Base-by-base conservation (phyloP, 805 yeast species). In the Kuraishia piskuri region DNA sequence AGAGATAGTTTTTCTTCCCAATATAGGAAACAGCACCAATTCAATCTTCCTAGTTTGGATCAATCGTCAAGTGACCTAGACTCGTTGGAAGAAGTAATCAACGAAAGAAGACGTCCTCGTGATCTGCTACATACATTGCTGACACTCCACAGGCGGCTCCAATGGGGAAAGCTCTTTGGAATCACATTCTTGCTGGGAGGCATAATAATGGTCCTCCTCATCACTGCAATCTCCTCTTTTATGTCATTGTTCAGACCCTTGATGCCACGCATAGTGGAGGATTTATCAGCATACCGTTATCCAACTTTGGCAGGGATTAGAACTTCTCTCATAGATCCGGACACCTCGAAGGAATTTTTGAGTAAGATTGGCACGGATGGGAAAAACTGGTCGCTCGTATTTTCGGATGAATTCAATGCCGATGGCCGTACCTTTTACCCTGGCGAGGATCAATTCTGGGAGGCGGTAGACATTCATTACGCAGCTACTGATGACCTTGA, bases 391-490 rank as follows among this genome's bases (percentile, higher is more conserved):
- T 64, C 71, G 14, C 77, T 91, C 61, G 96, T 87, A 1, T 91
- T 91, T 64, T 84, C 92, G 21, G 97, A 91, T 69, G 97, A 91
- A 69, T 91, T 91, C 72, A 86, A 88, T 61, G 84, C 80, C 14
- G 94, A 86, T 56, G 97, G 97, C 9, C 77, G 97, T 62, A 85
- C 96, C 2, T 91, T 91, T 65, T 90, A 89, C 67, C 85, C 80
- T 8, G 94, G 92, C 48, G 96, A 90, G 64, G 97, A 90, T 66
- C 96, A 88, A 68, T 90, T 87, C 64, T 91, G 92, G 86, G 79
- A 86, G 48, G 96, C 90, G 2, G 87, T 84, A 1, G 89, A 90
- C 68, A 60, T 90, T 36, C 82, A 90, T 66, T 91, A 91, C 68
- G 91, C 78, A 53, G 96, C 96, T 22, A 91, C 97, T 5, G 70